phyloP scores from a whole-genome alignment of 78 protist genomes.

The Dictyostelium firmibasis region DNA sequence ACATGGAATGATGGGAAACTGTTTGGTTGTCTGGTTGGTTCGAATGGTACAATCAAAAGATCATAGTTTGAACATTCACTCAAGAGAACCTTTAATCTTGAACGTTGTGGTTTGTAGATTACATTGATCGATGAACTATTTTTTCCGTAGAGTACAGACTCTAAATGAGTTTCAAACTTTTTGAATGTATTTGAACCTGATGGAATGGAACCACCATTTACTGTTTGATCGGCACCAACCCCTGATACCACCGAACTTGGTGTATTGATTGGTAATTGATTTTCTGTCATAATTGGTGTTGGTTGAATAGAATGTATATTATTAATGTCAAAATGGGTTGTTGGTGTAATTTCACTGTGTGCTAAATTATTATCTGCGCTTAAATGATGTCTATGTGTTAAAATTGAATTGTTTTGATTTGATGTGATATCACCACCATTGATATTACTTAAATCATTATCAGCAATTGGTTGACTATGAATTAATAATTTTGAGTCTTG shows the following conservation, averaged over 20 bases:
- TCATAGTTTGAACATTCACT: conserved; percentile 33
- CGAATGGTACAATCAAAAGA: conserved; percentile 38
- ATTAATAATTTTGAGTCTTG: neutral
- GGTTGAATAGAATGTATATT: conserved; percentile 1
- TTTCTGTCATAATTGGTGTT: neutral
- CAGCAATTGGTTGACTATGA: neutral
- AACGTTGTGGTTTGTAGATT: conserved; percentile 39
- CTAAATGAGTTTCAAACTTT: conserved; percentile 36
- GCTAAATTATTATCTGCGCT: neutral
- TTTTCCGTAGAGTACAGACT: conserved; percentile 12
- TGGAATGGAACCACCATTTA: neutral
- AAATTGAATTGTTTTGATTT: neutral
- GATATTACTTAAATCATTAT: neutral
- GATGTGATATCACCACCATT: neutral
- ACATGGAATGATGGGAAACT: conserved; percentile 14
- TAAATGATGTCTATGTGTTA: conserved; percentile 4
- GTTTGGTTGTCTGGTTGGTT: neutral
- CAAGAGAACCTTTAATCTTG: conserved; percentile 1
- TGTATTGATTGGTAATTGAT: neutral
- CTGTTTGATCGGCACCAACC: neutral
- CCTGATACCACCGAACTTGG: neutral
- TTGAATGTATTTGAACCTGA: neutral
- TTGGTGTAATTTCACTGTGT: neutral
- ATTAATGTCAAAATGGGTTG: neutral
- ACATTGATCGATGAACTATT: conserved; percentile 7